Conservation (phyloP, 2,329 filamentous ascomycete species). For the Fusarium ambrosium region DNA sequence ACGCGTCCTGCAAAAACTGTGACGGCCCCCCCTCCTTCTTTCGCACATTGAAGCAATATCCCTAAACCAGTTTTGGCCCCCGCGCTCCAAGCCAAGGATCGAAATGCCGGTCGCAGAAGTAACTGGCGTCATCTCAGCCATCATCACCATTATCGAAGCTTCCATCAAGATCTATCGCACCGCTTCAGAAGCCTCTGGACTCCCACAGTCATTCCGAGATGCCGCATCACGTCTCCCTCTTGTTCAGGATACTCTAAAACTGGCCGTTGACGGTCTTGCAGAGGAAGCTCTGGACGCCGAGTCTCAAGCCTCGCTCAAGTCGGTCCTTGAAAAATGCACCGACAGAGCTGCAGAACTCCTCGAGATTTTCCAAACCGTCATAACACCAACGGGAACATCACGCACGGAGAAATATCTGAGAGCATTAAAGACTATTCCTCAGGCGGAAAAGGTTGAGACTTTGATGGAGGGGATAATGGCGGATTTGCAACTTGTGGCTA, state of each 20-base stretch:
- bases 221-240: background rate
- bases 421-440: background rate
- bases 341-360: background rate
- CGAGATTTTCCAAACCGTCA: background rate
- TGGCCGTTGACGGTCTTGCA: background rate
- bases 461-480: background rate
- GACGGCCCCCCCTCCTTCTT: background rate
- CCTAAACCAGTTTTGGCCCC: background rate
- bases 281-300: background rate
- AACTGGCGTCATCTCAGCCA: background rate
- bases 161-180: background rate
- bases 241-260: background rate
- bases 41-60: background rate
- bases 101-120: background rate
- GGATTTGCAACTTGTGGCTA: no score
- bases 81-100: background rate
- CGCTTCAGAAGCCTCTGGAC: background rate
- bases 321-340: background rate
- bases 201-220: background rate
- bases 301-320: background rate
- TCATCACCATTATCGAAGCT: background rate
- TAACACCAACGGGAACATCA: rapidly evolving
- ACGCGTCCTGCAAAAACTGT: background rate
- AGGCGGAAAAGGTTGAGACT: background rate
- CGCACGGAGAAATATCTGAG: background rate